These are phyloP conservation scores for Neurospora tetraspora DNA, from an alignment of 495 filamentous ascomycete species.

Conservation along the genomic window DNA sequence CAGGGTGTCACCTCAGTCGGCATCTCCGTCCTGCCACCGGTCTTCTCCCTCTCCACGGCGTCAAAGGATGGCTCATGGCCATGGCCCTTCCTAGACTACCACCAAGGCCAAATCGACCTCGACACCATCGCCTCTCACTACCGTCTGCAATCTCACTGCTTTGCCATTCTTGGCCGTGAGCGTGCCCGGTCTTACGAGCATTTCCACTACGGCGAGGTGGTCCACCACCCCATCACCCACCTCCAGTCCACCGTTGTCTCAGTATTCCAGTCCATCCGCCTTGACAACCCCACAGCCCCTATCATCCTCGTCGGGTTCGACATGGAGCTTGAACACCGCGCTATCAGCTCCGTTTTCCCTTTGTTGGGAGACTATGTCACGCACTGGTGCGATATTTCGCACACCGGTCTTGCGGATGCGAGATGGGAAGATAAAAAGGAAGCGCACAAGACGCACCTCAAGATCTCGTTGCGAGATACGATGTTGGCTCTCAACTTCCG, in stretches of 20 bases:
- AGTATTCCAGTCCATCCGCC: not conserved
- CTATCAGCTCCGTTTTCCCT: not conserved
- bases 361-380: not conserved
- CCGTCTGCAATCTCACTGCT: not conserved
- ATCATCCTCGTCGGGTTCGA: not conserved
- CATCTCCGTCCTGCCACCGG: not conserved
- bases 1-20: not conserved
- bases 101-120: not conserved
- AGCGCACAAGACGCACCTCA: not conserved
- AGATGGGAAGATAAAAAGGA: not conserved
- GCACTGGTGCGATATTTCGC: not conserved
- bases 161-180: not conserved
- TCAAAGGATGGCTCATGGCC: not conserved
- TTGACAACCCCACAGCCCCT: not conserved
- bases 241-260: not conserved
- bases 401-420: not conserved
- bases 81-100: not conserved
- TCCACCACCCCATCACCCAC: not conserved
- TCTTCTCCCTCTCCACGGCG: not conserved
- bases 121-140: not conserved
- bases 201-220: not conserved
- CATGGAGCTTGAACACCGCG: not conserved
- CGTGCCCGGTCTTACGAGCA: not conserved
- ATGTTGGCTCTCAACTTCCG: not conserved
- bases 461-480: not conserved